phyloP scores from a whole-genome alignment of 768 basidiomycete species.

The Amanita polypyramis region DNA sequence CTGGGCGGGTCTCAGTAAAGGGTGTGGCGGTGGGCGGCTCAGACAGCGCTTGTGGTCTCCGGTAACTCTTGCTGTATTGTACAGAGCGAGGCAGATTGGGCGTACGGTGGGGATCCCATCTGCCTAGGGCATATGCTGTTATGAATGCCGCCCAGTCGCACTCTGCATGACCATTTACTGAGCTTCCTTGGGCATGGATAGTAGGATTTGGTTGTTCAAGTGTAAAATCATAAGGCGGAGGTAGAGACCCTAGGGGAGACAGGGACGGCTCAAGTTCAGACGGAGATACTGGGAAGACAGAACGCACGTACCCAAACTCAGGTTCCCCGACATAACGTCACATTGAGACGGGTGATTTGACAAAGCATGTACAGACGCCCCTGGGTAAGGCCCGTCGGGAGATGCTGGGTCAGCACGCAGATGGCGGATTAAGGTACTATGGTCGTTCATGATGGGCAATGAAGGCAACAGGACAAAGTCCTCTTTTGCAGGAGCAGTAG shows the following conservation, averaged over 20 bases:
- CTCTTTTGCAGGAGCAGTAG: slow-evolving; percentile 33
- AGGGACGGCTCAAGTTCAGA: neutral
- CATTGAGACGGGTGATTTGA: no score
- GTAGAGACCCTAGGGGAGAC: slow-evolving; percentile 11
- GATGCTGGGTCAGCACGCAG: neutral
- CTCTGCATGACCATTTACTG: slow-evolving; percentile 14
- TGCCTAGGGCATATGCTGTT: slow-evolving; percentile 62
- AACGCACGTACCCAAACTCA: slow-evolving; percentile 13
- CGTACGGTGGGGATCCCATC: slow-evolving; percentile 70
- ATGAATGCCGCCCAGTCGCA: slow-evolving; percentile 72
- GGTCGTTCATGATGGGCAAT: slow-evolving; percentile 14
- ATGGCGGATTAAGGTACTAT: neutral
- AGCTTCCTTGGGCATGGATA: neutral
- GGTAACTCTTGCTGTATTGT: slow-evolving; percentile 8
- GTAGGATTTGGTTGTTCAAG: slow-evolving; percentile 2
- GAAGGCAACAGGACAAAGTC: slow-evolving; percentile 32
- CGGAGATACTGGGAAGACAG: neutral
- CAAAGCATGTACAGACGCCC: no score
- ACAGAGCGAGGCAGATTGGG: slow-evolving; percentile 44
- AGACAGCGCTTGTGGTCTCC: slow-evolving; percentile 17
- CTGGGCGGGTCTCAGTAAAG: neutral
- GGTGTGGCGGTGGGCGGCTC: slow-evolving; percentile 14
- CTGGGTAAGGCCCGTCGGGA: no score
- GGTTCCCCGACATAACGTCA: neutral
- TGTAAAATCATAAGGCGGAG: slow-evolving; percentile 13